Evolutionary conservation across 208 protist species (phyloP), one percentile per base, ranked within the genome.

Genomic region (Phytomonas sp.): DNA sequence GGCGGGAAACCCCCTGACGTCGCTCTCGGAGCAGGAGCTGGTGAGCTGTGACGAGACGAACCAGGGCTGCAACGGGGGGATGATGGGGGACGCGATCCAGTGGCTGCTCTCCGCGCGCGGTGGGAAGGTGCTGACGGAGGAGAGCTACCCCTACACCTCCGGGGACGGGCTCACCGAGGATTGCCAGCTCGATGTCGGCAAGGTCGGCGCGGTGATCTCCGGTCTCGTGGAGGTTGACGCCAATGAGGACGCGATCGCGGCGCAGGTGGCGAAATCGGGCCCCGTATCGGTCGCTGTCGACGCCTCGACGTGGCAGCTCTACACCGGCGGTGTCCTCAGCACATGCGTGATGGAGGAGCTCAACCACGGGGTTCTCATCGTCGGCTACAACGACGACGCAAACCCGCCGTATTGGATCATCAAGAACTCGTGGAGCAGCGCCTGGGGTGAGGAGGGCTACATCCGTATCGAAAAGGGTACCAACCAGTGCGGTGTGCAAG

Each of bases 21-120:
- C 64, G 26, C 82, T 99, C 23, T 98, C 96, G 15, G 97, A 98
- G 83, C 93, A 98, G 83, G 73, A 95, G 72, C 83, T 99, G 67
- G 94, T 98, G 46, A 90, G 96, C 30, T 99, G 97, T 76, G 95
- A 93, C 67, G 78, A 65, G 11, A 81, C 81, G 51, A 82, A 97
- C 74, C n/a, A 80, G 51, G 95, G 81, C 73, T 98, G 95, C 84
- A 78, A 89, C 67, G 97, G 97, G 43, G 97, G 97, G 37, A 67
- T 97, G 34, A 98, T 97, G 81, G 78, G 89, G 61, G 75, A 87
- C 66, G 94, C 93, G 3, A 91, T 82, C 72, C 71, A 90, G 36
- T 97, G 81, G 72, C 77, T 97, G 61, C 82, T 96, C 53, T 61
- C 79, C 23, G 80, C 91, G 68, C 74, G 77, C 69, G 74, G 62